Evolutionary conservation across 495 filamentous ascomycete genomes (phyloP), one percentile per base, ranked within the genome.

Genomic region (Lepidopterella palustris): DNA sequence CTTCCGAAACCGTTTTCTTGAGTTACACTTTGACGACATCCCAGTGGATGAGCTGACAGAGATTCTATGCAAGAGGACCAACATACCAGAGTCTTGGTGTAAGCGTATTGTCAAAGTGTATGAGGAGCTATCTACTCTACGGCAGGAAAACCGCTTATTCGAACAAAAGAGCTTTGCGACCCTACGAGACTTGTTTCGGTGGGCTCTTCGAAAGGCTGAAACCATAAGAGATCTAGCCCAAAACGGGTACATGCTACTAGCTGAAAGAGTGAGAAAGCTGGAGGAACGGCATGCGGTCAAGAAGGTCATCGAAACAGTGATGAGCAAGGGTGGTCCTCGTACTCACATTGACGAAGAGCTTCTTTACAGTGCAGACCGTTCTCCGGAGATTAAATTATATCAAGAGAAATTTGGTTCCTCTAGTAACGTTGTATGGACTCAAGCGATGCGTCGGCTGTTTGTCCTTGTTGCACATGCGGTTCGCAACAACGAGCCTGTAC

Each of bases 101-200:
- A 80, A 83, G 25, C 81, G 83, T 32, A 97, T 99, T 60, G 93
- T 97, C 18, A 78, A 85, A n/a, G 92, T 97, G 0, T 99, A 99
- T 73, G 86, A 89, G 64, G 89, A 92, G 69, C 80, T 99, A 20
- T 93, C 93, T 5, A 75, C 87, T 8, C 75, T 97, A 10, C 89
- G 95, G 11, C 95, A 99, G 71, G 86, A 89, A 20, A 89, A 84
- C 66, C 78, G 95, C 24, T 74, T 97, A 0, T 99, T 97, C 69
- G 95, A 99, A 74, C 92, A 97, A 67, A 96, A 95, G 70, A 91
- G 91, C 66, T 99, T 99, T 72, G 95, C 95, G 8, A 99, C 95
- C 8, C 77, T 99, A 24, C 81, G 95, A 79, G 95, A 99, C 73
- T 82, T 99, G 3, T 99, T 99, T 65, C 80, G 95, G 58, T 99